Evolutionary conservation across 2,329 filamentous ascomycete species (phyloP), one percentile per base, ranked within the genome.

Genomic region (Pseudogymnoascus sp.): DNA sequence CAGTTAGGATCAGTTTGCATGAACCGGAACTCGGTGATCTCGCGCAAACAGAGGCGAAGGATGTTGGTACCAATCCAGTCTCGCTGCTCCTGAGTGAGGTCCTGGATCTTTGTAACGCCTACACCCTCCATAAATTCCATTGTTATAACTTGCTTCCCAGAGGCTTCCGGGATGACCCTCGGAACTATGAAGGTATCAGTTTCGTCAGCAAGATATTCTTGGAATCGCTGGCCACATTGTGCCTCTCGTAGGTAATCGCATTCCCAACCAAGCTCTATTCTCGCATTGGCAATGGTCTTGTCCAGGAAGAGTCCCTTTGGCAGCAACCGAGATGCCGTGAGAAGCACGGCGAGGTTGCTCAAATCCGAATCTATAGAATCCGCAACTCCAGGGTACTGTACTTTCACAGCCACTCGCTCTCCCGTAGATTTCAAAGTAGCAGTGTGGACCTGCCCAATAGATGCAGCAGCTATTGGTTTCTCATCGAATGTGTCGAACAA

Each of bases 1-100:
- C 95, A 99, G 80, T 99, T 99, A 42, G 95, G 95, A 73, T 99
- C 95, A 4, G 95, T 99, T 78, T 99, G 95, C 95, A 99, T 99
- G 79, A 96, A 97, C 65, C 83, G 87, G 83, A 97, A 97, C 76
- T 96, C 91, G 67, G 88, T 88, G 69, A 97, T 93, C 77, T 97
- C 95, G 64, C 93, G 88, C 40, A 97, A 83, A 73, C 92, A 97
- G 10, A 99, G 86, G 3, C 92, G 89, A 62, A 97, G 83, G 68
- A 97, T 90, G 71, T 97, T 90, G 0, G 91, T 95, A 62, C 95
- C 95, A 71, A 99, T 96, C 91, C 93, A 97, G 78, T 99, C 92
- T 65, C 88, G 87, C 75, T 97, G 91, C 61, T 85, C 81, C 73
- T 97, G 93, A 0, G 84, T 87, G 64, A 97, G 87, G 15, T 82